Percentiles rank a stretch among this genome's conserved stretches.
Evolutionary conservation across 495 filamentous ascomycete genomes (phyloP).

Genomic region (Aspergillus hancockii): DNA sequence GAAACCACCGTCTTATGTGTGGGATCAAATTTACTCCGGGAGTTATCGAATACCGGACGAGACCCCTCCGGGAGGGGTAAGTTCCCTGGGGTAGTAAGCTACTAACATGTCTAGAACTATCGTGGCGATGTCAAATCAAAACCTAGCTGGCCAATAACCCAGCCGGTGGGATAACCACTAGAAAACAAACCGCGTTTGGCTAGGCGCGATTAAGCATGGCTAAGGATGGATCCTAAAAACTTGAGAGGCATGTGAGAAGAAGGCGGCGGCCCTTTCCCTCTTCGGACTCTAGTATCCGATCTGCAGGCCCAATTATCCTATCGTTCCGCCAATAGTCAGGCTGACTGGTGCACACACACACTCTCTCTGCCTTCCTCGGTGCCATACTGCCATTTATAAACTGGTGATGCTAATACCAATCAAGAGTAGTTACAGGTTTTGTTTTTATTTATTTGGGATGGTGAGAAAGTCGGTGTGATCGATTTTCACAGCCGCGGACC

Average conservation of each 20-base stretch:
- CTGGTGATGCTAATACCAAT: background rate
- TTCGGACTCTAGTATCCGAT: slow-evolving; percentile 9
- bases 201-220: slow-evolving; percentile 14
- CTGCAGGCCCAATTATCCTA: slow-evolving; percentile 5
- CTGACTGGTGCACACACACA: background rate
- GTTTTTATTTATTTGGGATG: background rate
- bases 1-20: background rate
- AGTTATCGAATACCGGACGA: background rate
- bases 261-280: background rate
- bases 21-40: background rate
- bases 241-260: background rate
- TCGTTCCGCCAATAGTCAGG: slow-evolving; percentile 3
- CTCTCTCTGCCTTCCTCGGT: no score
- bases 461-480: slow-evolving; percentile 3
- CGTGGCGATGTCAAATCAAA: slow-evolving; percentile 2
- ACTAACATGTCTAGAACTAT: background rate
- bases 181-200: slow-evolving; percentile 12
- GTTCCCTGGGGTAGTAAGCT: slow-evolving; percentile 6
- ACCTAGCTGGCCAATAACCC: slow-evolving; percentile 8
- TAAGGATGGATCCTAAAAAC: background rate
- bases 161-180: slow-evolving; percentile 2
- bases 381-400: background rate
- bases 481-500: background rate
- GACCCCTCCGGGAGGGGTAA: slow-evolving; percentile 3
- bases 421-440: background rate